phyloP scores from a whole-genome alignment of 192 early-diverging fungal species.

The Linnemannia elongata region DNA sequence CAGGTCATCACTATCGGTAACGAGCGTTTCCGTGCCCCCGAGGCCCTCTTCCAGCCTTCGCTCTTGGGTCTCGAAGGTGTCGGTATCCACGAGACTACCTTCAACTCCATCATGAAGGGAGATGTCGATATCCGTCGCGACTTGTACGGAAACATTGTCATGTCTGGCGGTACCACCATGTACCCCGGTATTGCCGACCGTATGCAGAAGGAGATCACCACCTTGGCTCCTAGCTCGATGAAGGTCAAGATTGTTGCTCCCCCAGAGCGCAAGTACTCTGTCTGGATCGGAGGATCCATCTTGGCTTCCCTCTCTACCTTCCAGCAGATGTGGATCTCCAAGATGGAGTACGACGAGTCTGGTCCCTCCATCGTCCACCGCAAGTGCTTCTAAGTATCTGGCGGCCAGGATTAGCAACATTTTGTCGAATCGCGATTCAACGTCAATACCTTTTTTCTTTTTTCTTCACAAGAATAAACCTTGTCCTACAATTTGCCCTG shows the following conservation, averaged over 20 bases:
- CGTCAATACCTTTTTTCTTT: constrained; percentile 11
- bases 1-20: constrained; percentile 98
- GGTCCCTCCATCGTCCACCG: constrained; percentile 98
- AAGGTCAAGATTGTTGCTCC: constrained; percentile 99
- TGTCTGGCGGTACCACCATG: constrained; percentile 98
- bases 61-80: constrained; percentile 90
- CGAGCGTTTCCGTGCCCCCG: constrained; percentile 98
- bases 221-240: constrained; percentile 94
- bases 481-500: constrained; percentile 1
- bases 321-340: constrained; percentile 99
- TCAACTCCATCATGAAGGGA: constrained; percentile 98
- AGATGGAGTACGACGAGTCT: constrained; percentile 98
- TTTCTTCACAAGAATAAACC: constrained; percentile 8
- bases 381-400: constrained; percentile 89
- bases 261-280: constrained; percentile 99
- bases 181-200: constrained; percentile 97
- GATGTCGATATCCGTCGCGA: constrained; percentile 97
- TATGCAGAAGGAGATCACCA: constrained; percentile 98
- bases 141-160: constrained; percentile 96
- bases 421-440: constrained; percentile 5
- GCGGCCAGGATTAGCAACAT: background rate
- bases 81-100: constrained; percentile 98
- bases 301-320: constrained; percentile 97
- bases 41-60: constrained; percentile 97
- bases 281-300: constrained; percentile 99